Evolutionary conservation across 148 eudicot species (phyloP).

Genomic region (Mesembryanthemum crystallinum): DNA sequence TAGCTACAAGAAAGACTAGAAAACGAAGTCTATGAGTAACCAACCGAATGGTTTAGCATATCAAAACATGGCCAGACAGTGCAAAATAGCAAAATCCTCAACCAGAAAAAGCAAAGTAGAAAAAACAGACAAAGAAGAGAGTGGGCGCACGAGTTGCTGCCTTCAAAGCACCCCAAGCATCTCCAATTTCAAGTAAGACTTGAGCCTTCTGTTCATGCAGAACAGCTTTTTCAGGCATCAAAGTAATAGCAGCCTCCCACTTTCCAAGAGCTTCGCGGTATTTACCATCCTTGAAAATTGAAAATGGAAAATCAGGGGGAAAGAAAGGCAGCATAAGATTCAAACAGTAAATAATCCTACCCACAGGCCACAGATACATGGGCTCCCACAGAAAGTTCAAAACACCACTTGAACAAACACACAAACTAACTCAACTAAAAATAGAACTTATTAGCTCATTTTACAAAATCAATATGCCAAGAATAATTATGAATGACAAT

Average conservation of each 20-base stretch:
- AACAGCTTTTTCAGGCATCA: slow-evolving; percentile 61
- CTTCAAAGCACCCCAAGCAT: slow-evolving; percentile 83
- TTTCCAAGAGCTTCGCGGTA: slow-evolving; percentile 83
- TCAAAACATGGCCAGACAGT: slow-evolving; percentile 6
- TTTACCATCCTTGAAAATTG: slow-evolving; percentile 57
- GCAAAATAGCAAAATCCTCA: slow-evolving; percentile 1
- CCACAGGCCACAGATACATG: slow-evolving; percentile 1
- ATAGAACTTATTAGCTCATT: too few relatives aligned
- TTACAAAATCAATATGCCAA: too few relatives aligned
- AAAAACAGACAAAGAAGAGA: slow-evolving; percentile 20
- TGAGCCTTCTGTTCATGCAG: slow-evolving; percentile 91
- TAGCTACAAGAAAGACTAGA: background rate
- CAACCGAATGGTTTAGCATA: background rate
- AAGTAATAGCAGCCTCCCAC: slow-evolving; percentile 80
- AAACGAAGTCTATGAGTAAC: background rate
- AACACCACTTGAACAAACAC: too few relatives aligned
- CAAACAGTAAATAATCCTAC: slow-evolving; percentile 1
- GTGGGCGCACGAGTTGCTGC: slow-evolving; percentile 69
- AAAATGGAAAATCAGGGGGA: slow-evolving; percentile 2
- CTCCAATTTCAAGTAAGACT: slow-evolving; percentile 78
- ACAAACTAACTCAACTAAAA: too few relatives aligned
- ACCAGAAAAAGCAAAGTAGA: slow-evolving; percentile 5
- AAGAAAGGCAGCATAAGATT: slow-evolving; percentile 12
- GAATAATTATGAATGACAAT: too few relatives aligned
- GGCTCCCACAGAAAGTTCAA: background rate